Base-by-base conservation (phyloP, 768 basidiomycete species). In the Mycena leptocephala region DNA sequence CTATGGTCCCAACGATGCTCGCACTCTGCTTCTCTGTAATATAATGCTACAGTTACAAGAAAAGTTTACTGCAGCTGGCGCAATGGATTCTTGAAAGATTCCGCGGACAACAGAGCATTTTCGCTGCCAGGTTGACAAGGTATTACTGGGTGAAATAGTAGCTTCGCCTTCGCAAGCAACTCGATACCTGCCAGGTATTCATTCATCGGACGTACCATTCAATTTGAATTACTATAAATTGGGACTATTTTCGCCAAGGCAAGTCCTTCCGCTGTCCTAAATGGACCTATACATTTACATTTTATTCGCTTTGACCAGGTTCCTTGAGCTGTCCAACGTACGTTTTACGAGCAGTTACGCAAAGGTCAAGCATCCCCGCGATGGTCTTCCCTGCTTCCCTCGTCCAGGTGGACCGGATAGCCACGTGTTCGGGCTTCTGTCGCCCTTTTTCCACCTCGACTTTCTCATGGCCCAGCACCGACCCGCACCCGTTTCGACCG, bases 381-480 rank as follows among this genome's bases (percentile, higher is more conserved):
- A 14, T 58, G 26, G 33, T 66, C 72, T 65, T 74, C 35, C 73
- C 66, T 48, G 58, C 28, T 62, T 62, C 72, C 59, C 43, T 48
- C 35, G 24, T 46, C 55, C 48, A 41, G 13, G 72, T 62, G 22
- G 46, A 43, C 58, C 63, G 65, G 37, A 59, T 26, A 61, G 51
- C 70, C 75, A 72, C 75, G 70, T 72, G 75, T 72, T 63, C 70
- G 14, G 16, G 70, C 70, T 72, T 76, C 71, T 30, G 63, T 56
- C 55, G 59, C 56, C 64, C 65, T 56, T 72, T 71, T 76, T 76
- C 70, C 65, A 71, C 69, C 76, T 73, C 76, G 14, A 59, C 62
- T 73, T 67, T 51, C 75, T 61, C 65, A 77, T 77, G 76, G 72
- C 76, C n/a, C 76, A 74, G 55, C 76, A 73, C 55, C 66, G 76